A percentile compares a stretch with the other conserved stretches of the same genome.
phyloP scores from a whole-genome alignment of 2,329 filamentous ascomycete genomes.

The Herpotrichia juniperi region DNA sequence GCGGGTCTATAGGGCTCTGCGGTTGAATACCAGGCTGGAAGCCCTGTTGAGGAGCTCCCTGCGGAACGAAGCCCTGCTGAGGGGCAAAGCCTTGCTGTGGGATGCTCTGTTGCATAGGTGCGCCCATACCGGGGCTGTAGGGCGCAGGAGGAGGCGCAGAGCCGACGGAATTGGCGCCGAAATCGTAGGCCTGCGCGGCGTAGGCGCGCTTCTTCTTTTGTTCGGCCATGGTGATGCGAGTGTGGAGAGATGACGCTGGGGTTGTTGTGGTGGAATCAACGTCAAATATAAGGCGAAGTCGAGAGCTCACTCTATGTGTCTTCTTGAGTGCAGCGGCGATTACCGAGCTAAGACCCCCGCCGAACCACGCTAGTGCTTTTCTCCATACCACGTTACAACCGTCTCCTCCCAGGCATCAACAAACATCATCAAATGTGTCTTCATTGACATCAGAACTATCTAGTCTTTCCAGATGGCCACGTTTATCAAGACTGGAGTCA shows the following conservation, averaged over 20 bases:
- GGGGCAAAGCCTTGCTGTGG: slow-evolving; percentile 30
- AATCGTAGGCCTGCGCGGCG: slow-evolving; percentile 92
- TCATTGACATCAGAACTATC: neutral
- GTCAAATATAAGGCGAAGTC: slow-evolving; percentile 9
- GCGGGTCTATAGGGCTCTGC: slow-evolving; percentile 48
- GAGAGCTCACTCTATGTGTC: slow-evolving; percentile 31
- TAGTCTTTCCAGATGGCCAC: neutral
- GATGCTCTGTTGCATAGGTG: slow-evolving; percentile 5
- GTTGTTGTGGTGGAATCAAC: slow-evolving; percentile 12
- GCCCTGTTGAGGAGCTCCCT: neutral
- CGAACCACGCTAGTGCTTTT: neutral
- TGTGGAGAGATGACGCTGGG: slow-evolving; percentile 8
- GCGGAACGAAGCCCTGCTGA: neutral
- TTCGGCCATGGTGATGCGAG: slow-evolving; percentile 34
- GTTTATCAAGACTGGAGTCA: too few relatives aligned
- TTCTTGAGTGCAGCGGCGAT: slow-evolving; percentile 33
- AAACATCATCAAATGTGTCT: neutral
- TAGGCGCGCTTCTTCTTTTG: slow-evolving; percentile 91
- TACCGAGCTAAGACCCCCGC: slow-evolving; percentile 8
- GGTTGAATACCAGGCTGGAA: slow-evolving; percentile 39
- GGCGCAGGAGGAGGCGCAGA: slow-evolving; percentile 47
- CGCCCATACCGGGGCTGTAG: slow-evolving; percentile 31
- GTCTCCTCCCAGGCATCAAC: neutral
- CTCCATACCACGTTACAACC: neutral
- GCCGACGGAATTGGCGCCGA: slow-evolving; percentile 81